phyloP scores from a whole-genome alignment of 164 flowering plant species.

The Tinospora cordifolia region DNA sequence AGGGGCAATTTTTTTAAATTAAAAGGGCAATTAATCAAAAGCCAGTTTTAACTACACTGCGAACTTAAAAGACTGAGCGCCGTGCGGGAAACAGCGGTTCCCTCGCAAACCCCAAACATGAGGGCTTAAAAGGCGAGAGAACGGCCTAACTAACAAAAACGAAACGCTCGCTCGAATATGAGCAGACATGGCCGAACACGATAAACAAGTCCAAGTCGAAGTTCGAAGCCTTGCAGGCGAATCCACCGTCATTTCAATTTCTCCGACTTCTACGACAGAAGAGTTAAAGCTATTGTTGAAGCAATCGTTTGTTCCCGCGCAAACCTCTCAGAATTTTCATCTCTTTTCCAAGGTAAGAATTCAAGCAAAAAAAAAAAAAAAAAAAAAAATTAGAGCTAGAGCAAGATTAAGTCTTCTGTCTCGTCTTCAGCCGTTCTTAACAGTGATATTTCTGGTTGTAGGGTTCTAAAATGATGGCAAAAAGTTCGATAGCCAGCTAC shows the following conservation, averaged over 20 bases:
- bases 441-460: slow-evolving; percentile 18
- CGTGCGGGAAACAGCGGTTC: too few relatives aligned
- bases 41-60: too few relatives aligned
- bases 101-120: too few relatives aligned
- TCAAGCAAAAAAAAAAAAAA: not conserved
- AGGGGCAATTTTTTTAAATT: too few relatives aligned
- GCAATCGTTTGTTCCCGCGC: slow-evolving; percentile 46
- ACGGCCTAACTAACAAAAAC: not conserved
- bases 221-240: slow-evolving; percentile 65
- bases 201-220: slow-evolving; percentile 26
- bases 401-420: not conserved
- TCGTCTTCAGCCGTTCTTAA: not conserved
- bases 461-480: slow-evolving; percentile 58
- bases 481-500: slow-evolving; percentile 29
- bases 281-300: slow-evolving; percentile 54
- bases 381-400: not conserved
- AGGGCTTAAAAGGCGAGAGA: too few relatives aligned
- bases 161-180: not conserved
- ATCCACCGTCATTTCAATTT: slow-evolving; percentile 32
- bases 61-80: too few relatives aligned
- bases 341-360: slow-evolving; percentile 57
- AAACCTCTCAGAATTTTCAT: slow-evolving; percentile 54
- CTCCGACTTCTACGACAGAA: slow-evolving; percentile 30
- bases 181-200: slow-evolving; percentile 23
- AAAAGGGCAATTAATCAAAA: too few relatives aligned